phyloP scores from a whole-genome alignment of 1,139 yeast species.

The Yamadazyma atmosphaerica region DNA sequence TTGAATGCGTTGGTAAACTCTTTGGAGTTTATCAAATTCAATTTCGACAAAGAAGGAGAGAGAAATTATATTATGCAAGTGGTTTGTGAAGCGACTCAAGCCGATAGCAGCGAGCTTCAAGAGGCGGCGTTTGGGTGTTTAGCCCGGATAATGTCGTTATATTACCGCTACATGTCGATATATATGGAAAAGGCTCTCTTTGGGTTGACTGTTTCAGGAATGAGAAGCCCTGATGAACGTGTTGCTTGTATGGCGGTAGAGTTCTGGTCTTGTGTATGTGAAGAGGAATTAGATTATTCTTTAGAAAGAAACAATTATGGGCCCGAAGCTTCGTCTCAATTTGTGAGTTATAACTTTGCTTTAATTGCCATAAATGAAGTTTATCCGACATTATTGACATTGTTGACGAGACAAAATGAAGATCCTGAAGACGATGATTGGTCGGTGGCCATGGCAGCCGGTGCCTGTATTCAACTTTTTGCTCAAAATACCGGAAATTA shows the following conservation, averaged over 20 bases:
- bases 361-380: slow-evolving; percentile 80
- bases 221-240: slow-evolving; percentile 81
- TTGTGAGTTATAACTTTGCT: slow-evolving; percentile 69
- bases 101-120: slow-evolving; percentile 76
- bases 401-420: slow-evolving; percentile 86
- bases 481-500: slow-evolving; percentile 88
- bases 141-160: slow-evolving; percentile 87
- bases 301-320: slow-evolving; percentile 63
- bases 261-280: slow-evolving; percentile 97
- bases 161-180: slow-evolving; percentile 85
- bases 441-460: slow-evolving; percentile 99
- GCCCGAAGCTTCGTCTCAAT: slow-evolving; percentile 30
- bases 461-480: slow-evolving; percentile 90
- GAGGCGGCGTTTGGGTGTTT: slow-evolving; percentile 96
- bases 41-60: slow-evolving; percentile 92
- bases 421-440: slow-evolving; percentile 94
- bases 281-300: slow-evolving; percentile 85
- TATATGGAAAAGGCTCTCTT: slow-evolving; percentile 97
- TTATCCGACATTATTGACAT: slow-evolving; percentile 76
- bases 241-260: slow-evolving; percentile 99
- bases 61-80: slow-evolving; percentile 97
- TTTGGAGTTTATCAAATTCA: slow-evolving; percentile 81
- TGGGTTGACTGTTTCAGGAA: slow-evolving; percentile 86
- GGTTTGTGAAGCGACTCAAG: slow-evolving; percentile 97
- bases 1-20: slow-evolving; percentile 89